phyloP scores from a whole-genome alignment of 2,329 filamentous ascomycete species.

The Clonostachys chloroleuca region DNA sequence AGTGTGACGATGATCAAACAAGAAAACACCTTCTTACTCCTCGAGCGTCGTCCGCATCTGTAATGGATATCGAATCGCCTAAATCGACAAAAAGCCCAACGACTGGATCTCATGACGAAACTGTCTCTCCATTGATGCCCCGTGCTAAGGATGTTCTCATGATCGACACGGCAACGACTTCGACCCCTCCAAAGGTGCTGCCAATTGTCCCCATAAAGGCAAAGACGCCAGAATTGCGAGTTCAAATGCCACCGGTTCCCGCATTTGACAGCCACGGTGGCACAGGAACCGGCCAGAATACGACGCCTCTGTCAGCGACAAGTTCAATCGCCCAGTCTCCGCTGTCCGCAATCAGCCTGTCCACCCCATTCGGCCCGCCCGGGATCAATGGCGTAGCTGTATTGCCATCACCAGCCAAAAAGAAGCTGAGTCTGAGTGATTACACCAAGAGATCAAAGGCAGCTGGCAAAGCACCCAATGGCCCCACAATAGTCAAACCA shows the following conservation, averaged over 20 bases:
- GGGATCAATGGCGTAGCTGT: conserved; percentile 36
- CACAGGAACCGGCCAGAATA: conserved; percentile 16
- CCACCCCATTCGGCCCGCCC: conserved; percentile 36
- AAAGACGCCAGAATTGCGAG: conserved; percentile 40
- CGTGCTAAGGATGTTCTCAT: conserved; percentile 1
- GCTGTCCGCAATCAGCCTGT: conserved; percentile 30
- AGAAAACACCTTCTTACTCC: conserved; percentile 13
- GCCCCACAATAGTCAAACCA: conserved; percentile 21
- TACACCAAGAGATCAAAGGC: conserved; percentile 58
- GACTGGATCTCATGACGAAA: conserved; percentile 3
- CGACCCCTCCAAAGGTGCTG: conserved; percentile 4
- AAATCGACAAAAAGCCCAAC: conserved; percentile 14
- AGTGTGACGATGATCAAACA: conserved; percentile 30
- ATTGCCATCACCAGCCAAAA: conserved; percentile 58
- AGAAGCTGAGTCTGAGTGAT: conserved; percentile 63
- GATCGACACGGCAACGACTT: background rate
- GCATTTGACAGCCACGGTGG: conserved; percentile 36
- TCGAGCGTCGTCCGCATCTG: conserved; percentile 17
- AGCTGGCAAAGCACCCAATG: conserved; percentile 26
- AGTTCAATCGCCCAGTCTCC: conserved; percentile 44
- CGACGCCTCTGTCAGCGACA: conserved; percentile 38
- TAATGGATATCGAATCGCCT: conserved; percentile 35
- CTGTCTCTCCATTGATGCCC: conserved; percentile 9
- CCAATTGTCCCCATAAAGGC: background rate
- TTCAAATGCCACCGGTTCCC: conserved; percentile 54